These are phyloP conservation scores for Blastobotrys peoriensis DNA, from an alignment of 805 yeast species.

Conservation along the genomic window DNA sequence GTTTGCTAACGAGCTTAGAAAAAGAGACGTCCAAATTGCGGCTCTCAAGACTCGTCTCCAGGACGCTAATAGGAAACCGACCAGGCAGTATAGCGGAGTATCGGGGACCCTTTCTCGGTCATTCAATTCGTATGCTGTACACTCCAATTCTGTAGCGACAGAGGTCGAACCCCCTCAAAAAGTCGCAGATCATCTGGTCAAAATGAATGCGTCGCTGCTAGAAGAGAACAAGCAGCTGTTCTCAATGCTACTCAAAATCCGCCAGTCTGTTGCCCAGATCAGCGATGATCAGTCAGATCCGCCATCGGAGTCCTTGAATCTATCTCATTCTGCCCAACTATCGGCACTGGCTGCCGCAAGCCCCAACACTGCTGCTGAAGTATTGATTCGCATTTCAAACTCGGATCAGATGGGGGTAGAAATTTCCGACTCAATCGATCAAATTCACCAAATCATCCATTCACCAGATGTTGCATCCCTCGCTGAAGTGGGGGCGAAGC, in stretches of 20 bases:
- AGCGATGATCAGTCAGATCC: not conserved
- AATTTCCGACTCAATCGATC: conserved; percentile 11
- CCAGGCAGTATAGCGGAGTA: conserved; percentile 7
- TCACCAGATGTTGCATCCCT: conserved; percentile 19
- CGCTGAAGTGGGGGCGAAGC: conserved; percentile 14
- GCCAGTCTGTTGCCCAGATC: not conserved
- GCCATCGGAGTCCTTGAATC: not conserved
- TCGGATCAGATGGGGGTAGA: conserved; percentile 13
- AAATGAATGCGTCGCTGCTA: conserved; percentile 8
- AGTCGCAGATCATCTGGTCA: not conserved
- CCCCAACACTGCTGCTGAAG: not conserved
- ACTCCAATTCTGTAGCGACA: conserved; percentile 6
- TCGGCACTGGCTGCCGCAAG: not conserved
- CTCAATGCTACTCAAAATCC: conserved; percentile 9
- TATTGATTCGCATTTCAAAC: not conserved
- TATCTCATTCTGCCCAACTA: not conserved
- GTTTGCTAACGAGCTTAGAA: conserved; percentile 21
- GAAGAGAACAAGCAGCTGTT: conserved; percentile 17
- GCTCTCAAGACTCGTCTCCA: conserved; percentile 18
- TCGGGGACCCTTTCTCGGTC: conserved; percentile 15
- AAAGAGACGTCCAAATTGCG: conserved; percentile 20
- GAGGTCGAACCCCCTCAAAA: not conserved
- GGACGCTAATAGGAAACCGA: conserved; percentile 12
- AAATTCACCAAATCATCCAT: conserved; percentile 12
- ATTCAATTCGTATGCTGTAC: conserved; percentile 11